A percentile compares a stretch with the other conserved stretches of the same genome.
phyloP scores from a whole-genome alignment of 768 basidiomycete genomes.

The Epithele typhae region DNA sequence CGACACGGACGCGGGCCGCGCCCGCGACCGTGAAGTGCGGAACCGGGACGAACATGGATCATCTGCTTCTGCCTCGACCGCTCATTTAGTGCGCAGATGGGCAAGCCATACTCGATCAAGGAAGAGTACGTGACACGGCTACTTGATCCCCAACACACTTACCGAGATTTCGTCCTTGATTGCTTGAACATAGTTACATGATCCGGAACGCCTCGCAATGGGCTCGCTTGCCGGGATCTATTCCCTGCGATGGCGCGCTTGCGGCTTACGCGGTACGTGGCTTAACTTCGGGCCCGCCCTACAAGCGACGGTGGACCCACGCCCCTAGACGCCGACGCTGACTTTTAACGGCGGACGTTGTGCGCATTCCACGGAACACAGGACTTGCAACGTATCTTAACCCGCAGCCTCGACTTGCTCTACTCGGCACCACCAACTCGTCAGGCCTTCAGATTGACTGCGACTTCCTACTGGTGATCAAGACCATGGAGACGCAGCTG shows the following conservation, averaged over 20 bases:
- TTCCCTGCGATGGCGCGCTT: slow-evolving; percentile 61
- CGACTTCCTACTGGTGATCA: slow-evolving; percentile 82
- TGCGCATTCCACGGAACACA: slow-evolving; percentile 25
- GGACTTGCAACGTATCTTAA: slow-evolving; percentile 87
- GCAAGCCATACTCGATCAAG: slow-evolving; percentile 87
- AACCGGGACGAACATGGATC: slow-evolving; percentile 94
- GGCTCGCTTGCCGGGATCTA: slow-evolving; percentile 62
- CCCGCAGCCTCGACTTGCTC: slow-evolving; percentile 83
- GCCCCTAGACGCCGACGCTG: background rate
- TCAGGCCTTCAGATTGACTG: slow-evolving; percentile 82
- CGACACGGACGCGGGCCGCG: slow-evolving; percentile 75
- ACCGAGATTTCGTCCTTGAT: slow-evolving; percentile 9
- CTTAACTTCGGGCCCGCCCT: background rate
- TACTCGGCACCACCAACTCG: slow-evolving; percentile 77
- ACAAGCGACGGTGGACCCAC: slow-evolving; percentile 3
- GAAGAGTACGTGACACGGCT: slow-evolving; percentile 69
- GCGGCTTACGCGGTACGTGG: slow-evolving; percentile 72
- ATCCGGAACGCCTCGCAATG: slow-evolving; percentile 80
- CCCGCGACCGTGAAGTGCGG: slow-evolving; percentile 79
- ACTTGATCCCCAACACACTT: slow-evolving; percentile 8
- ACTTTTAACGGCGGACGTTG: background rate
- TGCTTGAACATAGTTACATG: slow-evolving; percentile 54
- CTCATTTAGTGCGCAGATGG: slow-evolving; percentile 93
- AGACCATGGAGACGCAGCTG: slow-evolving; percentile 80
- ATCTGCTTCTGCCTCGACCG: slow-evolving; percentile 83